phyloP scores from a whole-genome alignment of 2,329 filamentous ascomycete genomes.

The Phialophora tarda region DNA sequence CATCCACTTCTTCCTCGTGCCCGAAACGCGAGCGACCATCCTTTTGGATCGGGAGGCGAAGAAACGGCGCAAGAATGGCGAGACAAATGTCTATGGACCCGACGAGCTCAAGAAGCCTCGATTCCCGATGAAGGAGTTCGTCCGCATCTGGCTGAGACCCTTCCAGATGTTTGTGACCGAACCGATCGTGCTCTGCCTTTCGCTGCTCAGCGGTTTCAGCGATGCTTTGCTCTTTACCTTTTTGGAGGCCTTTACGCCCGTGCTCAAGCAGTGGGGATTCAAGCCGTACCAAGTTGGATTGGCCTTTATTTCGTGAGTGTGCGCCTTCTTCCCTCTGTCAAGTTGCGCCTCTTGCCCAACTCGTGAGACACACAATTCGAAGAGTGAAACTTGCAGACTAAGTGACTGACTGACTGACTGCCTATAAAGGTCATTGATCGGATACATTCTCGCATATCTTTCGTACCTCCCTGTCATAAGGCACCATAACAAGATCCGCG shows the following conservation, averaged over 20 bases:
- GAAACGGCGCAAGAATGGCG: slow-evolving; percentile 56
- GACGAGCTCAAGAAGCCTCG: slow-evolving; percentile 62
- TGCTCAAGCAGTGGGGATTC: slow-evolving; percentile 67
- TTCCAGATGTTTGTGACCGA: slow-evolving; percentile 70
- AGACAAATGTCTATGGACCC: slow-evolving; percentile 67
- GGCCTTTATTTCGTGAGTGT: slow-evolving; percentile 58
- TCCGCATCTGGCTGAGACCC: slow-evolving; percentile 64
- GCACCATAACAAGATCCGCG: slow-evolving; percentile 50
- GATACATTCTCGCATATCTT: slow-evolving; percentile 63
- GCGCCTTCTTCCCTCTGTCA: background rate
- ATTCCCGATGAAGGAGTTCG: slow-evolving; percentile 64
- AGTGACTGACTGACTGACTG: background rate
- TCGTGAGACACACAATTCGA: background rate
- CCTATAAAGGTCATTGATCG: slow-evolving; percentile 53
- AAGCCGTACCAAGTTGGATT: slow-evolving; percentile 55
- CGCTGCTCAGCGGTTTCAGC: slow-evolving; percentile 66
- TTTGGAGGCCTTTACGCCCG: slow-evolving; percentile 65
- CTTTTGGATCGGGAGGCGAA: slow-evolving; percentile 65
- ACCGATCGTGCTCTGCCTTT: slow-evolving; percentile 67
- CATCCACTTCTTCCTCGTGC: slow-evolving; percentile 58
- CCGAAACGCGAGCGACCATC: slow-evolving; percentile 64
- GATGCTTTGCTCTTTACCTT: slow-evolving; percentile 72
- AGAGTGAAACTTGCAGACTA: background rate
- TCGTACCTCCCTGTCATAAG: slow-evolving; percentile 61
- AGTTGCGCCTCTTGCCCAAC: background rate